Base-by-base conservation (phyloP, 371 early-diverging fungal genomes). In the Coemansia sp. region DNA sequence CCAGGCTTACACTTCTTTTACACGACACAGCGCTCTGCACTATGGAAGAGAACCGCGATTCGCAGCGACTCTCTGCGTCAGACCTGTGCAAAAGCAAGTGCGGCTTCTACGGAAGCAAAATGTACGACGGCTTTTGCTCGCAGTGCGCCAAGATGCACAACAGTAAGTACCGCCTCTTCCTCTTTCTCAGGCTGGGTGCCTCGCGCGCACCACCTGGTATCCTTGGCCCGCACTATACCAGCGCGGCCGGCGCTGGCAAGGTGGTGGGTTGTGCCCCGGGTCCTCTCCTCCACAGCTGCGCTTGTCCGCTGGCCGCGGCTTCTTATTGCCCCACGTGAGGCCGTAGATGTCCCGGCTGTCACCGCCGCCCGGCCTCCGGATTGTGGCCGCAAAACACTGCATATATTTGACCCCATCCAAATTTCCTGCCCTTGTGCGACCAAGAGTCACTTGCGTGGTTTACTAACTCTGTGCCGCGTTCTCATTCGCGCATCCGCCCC, bases 91-190 rank as follows among this genome's bases (percentile, higher is more conserved):
- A 54, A 48, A 78, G 76, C 43, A 68, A 65, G 63, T 79, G 80
- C 56, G 71, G 71, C 12, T 79, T 79, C 68, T 79, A 76, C 41
- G 80, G 78, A 26, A 83, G 82, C 62, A 82, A 83, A 16, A 76
- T 86, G 51, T 87, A 82, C 69, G 84, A 87, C 67, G 81, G 87
- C 74, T 86, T 90, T 86, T 92, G 92, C 79, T 90, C 90, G 10
- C 85, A 89, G 70, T 92, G 92, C 79, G 90, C 81, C 79, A 89
- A 88, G 70, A 81, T 84, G 56, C 63, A 72, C 75, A 53, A 74
- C 61, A 62, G 80, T 68, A 57, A 63, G 71, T 76, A 61, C 20
- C 20, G 20, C 20, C 20, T 45, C 47, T 45, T 16, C 47, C 16
- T 36, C 7, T 34, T 30, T 33, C n/a, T 4, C 45, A 14, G 12